Conservation (phyloP, 2,329 filamentous ascomycete genomes). For the Thelonectria discophora region DNA sequence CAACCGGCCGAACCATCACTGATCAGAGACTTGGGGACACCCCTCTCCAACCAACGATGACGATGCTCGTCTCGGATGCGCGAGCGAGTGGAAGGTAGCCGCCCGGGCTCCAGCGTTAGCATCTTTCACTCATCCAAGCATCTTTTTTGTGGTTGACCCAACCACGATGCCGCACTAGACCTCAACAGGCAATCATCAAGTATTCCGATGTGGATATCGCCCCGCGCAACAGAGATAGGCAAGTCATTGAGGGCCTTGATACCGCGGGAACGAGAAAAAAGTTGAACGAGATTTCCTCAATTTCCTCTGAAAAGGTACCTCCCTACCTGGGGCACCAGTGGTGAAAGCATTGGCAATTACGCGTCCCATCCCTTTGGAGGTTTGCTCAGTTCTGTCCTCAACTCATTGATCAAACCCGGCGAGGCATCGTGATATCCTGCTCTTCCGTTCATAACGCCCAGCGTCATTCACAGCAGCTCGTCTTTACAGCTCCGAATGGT, state of each 20-base stretch:
- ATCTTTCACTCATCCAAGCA: constrained; percentile 5
- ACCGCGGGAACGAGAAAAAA: constrained; percentile 2
- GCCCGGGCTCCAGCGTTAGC: background rate
- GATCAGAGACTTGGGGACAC: no score
- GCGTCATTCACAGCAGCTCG: background rate
- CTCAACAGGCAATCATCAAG: constrained; percentile 15
- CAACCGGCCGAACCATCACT: constrained; percentile 11
- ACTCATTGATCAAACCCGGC: background rate
- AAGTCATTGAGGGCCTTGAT: constrained; percentile 1
- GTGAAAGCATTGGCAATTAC: no score
- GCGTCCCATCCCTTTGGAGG: no score
- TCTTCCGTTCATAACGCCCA: background rate
- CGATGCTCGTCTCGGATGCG: background rate
- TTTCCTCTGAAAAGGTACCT: no score
- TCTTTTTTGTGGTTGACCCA: constrained; percentile 9
- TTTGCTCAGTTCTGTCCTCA: constrained; percentile 4
- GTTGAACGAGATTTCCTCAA: background rate
- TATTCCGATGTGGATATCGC: constrained; percentile 1
- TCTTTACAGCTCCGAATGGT: background rate
- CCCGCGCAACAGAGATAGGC: constrained; percentile 11
- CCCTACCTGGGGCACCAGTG: no score
- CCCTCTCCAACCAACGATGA: constrained; percentile 7
- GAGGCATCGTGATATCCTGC: background rate
- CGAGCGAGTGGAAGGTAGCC: background rate
- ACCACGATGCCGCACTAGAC: constrained; percentile 26